These are phyloP conservation scores for Rhynchospora breviuscula DNA, from an alignment of 176 grass and related monocot species.

Conservation along the genomic window DNA sequence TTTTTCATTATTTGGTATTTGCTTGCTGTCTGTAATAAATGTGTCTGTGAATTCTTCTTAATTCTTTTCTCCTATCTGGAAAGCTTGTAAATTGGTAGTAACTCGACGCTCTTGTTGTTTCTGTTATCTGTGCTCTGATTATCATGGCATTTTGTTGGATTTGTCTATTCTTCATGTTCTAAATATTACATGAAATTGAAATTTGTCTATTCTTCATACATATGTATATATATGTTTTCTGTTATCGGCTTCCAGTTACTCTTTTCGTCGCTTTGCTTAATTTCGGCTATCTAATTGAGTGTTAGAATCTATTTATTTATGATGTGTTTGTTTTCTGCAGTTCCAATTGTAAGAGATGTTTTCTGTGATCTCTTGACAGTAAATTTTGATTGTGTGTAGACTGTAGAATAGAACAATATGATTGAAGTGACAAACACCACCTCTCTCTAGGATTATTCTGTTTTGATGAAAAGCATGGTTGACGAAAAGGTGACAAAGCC, in stretches of 20 bases:
- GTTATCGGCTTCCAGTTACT: background rate
- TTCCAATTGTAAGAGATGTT: background rate
- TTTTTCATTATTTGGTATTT: conserved; percentile 8
- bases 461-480: too few species aligned
- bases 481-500: too few species aligned
- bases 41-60: conserved; percentile 8
- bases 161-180: background rate
- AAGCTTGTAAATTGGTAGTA: conserved; percentile 19
- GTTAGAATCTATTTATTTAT: background rate
- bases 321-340: background rate
- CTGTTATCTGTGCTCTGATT: background rate
- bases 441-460: too few species aligned
- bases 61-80: conserved; percentile 8
- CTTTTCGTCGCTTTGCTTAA: background rate
- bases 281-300: too few species aligned
- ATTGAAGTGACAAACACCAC: too few species aligned
- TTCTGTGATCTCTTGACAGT: background rate
- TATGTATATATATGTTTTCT: background rate
- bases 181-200: background rate
- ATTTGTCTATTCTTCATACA: background rate
- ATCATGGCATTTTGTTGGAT: background rate
- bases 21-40: conserved; percentile 19
- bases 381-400: background rate
- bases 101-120: background rate
- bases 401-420: background rate